Conservation (phyloP, 306 rosid species). For the Acacia confusa region DNA sequence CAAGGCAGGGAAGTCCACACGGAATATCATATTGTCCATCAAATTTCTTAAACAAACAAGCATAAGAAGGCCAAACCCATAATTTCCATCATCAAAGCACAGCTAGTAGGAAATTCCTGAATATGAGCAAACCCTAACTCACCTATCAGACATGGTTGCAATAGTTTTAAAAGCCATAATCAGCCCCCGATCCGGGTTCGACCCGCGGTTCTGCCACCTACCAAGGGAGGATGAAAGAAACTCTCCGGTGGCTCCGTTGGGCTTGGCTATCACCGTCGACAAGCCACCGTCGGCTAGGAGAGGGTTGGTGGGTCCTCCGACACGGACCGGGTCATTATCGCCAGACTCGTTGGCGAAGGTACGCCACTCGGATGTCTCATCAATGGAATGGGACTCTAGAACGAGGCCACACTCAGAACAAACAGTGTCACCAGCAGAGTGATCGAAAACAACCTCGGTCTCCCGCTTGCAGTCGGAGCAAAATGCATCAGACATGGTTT, state of each 20-base stretch:
- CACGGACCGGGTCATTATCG: slow-evolving; percentile 89
- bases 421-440: slow-evolving; percentile 91
- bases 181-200: slow-evolving; percentile 90
- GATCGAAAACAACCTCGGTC: slow-evolving; percentile 94
- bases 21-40: background rate
- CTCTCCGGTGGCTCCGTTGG: slow-evolving; percentile 76
- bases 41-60: background rate
- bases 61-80: background rate
- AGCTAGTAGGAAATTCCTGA: slow-evolving; percentile 26
- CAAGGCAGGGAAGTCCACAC: background rate
- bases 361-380: slow-evolving; percentile 95
- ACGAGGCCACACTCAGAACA: slow-evolving; percentile 97
- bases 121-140: slow-evolving; percentile 25
- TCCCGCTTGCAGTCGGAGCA: slow-evolving; percentile 93
- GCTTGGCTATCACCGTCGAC: slow-evolving; percentile 88
- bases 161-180: slow-evolving; percentile 86
- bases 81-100: background rate
- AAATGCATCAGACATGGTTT: slow-evolving; percentile 76
- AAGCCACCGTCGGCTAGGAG: slow-evolving; percentile 84
- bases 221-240: slow-evolving; percentile 75
- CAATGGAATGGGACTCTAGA: slow-evolving; percentile 92
- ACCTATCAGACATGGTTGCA: slow-evolving; percentile 98
- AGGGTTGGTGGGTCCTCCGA: slow-evolving; percentile 83
- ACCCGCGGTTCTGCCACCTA: slow-evolving; percentile 93
- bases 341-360: slow-evolving; percentile 91